phyloP scores from a whole-genome alignment of 495 filamentous ascomycete genomes.

The Saxispiralis lemnorum region DNA sequence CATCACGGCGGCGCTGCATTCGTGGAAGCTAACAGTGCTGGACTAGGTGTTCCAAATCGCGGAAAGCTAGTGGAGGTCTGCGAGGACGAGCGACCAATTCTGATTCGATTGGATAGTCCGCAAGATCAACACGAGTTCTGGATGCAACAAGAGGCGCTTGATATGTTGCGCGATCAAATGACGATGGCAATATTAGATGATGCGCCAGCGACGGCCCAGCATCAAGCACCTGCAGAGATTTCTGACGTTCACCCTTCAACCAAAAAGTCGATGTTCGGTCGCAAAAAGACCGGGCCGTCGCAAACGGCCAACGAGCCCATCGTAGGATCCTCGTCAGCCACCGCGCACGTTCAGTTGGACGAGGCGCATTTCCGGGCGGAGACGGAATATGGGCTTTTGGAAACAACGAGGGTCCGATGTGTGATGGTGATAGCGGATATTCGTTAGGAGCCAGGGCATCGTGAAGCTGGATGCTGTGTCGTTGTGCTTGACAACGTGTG shows the following conservation, averaged over 20 bases:
- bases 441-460: neutral
- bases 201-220: neutral
- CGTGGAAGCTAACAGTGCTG: neutral
- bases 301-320: neutral
- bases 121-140: conserved; percentile 8
- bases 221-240: neutral
- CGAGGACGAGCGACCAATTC: conserved; percentile 5
- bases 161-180: conserved; percentile 6
- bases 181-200: conserved; percentile 1
- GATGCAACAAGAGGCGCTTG: conserved; percentile 6
- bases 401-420: conserved; percentile 2
- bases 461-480: neutral
- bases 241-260: neutral
- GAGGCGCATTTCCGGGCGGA: conserved; percentile 5
- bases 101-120: conserved; percentile 7
- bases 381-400: conserved; percentile 5
- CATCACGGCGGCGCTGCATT: neutral
- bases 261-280: conserved; percentile 5
- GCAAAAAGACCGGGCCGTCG: conserved; percentile 1
- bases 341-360: conserved; percentile 3
- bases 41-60: neutral
- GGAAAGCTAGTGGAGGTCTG: conserved; percentile 2
- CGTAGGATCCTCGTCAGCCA: neutral
- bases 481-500: neutral
- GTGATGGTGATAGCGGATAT: neutral